Base-by-base conservation (phyloP, 1,284 basidiomycete species). In the Wolfiporia cocos region DNA sequence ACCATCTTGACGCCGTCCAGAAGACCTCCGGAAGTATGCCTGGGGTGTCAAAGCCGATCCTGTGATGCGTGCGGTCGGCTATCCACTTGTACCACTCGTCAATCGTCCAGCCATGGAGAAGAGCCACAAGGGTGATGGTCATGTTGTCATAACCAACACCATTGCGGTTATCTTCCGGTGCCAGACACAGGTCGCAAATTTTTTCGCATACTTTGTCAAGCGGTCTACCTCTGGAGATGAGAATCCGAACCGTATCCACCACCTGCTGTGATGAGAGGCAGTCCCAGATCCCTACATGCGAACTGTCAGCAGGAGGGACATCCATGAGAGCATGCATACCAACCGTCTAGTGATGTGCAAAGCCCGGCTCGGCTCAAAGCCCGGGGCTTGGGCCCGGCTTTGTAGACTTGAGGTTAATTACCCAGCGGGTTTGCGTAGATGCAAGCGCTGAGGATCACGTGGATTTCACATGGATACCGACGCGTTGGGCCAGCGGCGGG, bases 131-230 rank as follows among this genome's bases (percentile, higher is more conserved):
- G 52, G 97, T 78, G 42, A 96, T 74, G 0, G 96, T 99, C 96
- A 99, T 99, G 70, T 99, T 99, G 70, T 99, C 96, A 61, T 94
- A 98, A 18, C 96, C 96, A 48, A 98, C 90, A 12, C 96, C 95
- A 33, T 91, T 92, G 31, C 89, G 88, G 35, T 89, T 87, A 2
- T 91, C 89, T 61, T 97, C 92, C 1, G 94, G 93, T 10, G 96
- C 94, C 35, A 98, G 75, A 62, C 96, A 99, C 51, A 87, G 84
- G 50, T 93, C 88, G 67, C 96, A 96, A 55, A 97, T 81, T 54
- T 84, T 78, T 63, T 97, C 92, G 57, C 86, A 83, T 49, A 98
- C 91, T 59, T 92, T 83, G 20, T 68, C 57, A 11, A 99, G 76
- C 41, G 83, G 74, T 54, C 86, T 88, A 41, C 88, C 86, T 53